Evolutionary conservation across 345 rosid genomes (phyloP).

Genomic region (Brassica incana): DNA sequence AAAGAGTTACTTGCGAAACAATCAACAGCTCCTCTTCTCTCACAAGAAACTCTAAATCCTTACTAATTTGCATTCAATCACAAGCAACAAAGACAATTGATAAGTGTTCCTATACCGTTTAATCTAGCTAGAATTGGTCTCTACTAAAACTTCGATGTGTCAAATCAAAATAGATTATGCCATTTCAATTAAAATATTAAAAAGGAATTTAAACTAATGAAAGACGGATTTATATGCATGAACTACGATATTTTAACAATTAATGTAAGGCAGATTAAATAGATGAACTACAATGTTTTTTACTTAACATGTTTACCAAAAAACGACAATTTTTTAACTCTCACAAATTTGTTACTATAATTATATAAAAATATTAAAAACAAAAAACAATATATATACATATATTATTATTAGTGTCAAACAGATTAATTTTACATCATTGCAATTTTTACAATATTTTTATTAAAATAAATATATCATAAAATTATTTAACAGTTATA

Average conservation of each 20-base stretch:
- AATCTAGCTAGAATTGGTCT: neutral
- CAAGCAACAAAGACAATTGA: neutral
- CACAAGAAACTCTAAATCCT: conserved; percentile 7
- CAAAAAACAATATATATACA: too few relatives aligned
- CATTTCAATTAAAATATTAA: too few relatives aligned
- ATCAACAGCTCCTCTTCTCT: neutral
- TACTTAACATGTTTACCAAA: too few relatives aligned
- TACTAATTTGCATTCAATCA: neutral
- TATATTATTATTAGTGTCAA: too few relatives aligned
- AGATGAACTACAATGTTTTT: too few relatives aligned
- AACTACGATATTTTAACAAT: too few relatives aligned
- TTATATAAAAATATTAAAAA: too few relatives aligned
- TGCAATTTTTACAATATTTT: neutral
- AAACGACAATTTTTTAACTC: too few relatives aligned
- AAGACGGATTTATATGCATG: too few relatives aligned
- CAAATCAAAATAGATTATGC: neutral
- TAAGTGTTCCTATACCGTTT: neutral
- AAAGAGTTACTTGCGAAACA: conserved; percentile 16
- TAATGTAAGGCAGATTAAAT: too few relatives aligned
- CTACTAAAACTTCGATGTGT: neutral
- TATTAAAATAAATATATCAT: neutral
- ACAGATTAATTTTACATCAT: neutral
- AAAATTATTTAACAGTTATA: neutral
- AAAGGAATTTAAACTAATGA: too few relatives aligned
- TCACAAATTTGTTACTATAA: too few relatives aligned